These are phyloP conservation scores for Cupressus sempervirens DNA, from an alignment of 75 land plant species.

Conservation along the genomic window DNA sequence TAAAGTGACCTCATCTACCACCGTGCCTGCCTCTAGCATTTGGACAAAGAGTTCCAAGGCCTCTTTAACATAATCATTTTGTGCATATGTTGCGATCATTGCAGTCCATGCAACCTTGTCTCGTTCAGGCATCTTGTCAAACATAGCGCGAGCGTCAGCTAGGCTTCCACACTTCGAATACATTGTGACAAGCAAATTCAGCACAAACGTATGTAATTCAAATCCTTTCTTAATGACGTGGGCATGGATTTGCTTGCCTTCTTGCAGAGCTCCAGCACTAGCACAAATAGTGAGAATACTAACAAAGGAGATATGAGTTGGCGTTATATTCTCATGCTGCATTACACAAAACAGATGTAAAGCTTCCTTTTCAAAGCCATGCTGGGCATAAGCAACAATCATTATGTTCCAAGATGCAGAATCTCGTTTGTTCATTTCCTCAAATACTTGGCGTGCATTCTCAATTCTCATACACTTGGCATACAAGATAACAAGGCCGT, in stretches of 20 bases:
- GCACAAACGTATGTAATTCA: constrained; percentile 28
- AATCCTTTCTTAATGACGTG: constrained; percentile 25
- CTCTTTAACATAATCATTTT: constrained; percentile 12
- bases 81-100: constrained; percentile 30
- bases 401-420: constrained; percentile 56
- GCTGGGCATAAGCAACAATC: constrained; percentile 29
- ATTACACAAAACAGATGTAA: constrained; percentile 33
- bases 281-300: constrained; percentile 55
- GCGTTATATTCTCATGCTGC: constrained; percentile 30
- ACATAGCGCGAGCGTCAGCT: constrained; percentile 26
- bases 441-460: constrained; percentile 38
- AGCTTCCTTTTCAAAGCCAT: constrained; percentile 25
- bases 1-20: constrained; percentile 20
- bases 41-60: constrained; percentile 16
- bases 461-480: constrained; percentile 8
- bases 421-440: constrained; percentile 34
- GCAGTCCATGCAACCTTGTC: constrained; percentile 26
- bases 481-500: constrained; percentile 15
- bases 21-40: constrained; percentile 14
- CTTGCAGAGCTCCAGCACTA: constrained; percentile 23
- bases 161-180: constrained; percentile 50
- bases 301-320: constrained; percentile 43
- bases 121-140: constrained; percentile 21
- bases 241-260: constrained; percentile 52
- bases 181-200: constrained; percentile 56